Evolutionary conservation across 2,329 filamentous ascomycete species (phyloP), one percentile per base, ranked within the genome.

Genomic region (Penicillium palitans): DNA sequence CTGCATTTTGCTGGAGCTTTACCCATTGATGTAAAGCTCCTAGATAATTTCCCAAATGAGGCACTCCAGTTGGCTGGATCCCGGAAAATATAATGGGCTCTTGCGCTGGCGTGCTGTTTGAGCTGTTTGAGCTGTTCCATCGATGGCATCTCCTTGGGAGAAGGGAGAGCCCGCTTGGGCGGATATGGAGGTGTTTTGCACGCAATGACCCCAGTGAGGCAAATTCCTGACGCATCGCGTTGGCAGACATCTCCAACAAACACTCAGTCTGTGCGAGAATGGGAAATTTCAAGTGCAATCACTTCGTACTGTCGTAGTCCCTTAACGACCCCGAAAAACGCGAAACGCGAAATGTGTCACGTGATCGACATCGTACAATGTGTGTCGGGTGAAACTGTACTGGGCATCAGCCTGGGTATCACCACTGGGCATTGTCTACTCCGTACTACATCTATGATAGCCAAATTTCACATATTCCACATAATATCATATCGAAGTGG

Each of bases 1-100:
- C 64, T 0, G 86, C 80, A 39, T 83, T 79, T 60, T 91, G 79
- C 65, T 99, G 93, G 8, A 97, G 81, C 60, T 83, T 82, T 47
- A 90, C 89, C 95, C 95, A 99, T 81, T 91, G 87, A 51, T 86
- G 85, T 55, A 99, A 79, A 17, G 95, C 95, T 27, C 95, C 95
- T 12, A 96, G 83, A 75, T 97, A 99, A 78, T 99, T 99, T 55
- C 95, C 95, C 31, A 99, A 79, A 74, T 99, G 95, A 15, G 95
- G 95, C 25, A 96, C 83, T 37, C 93, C 95, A 0, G 95, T 99
- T 19, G 95, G 95, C 75, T 99, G 95, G 67, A 99, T 99, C 53
- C 93, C 95, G 4, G 95, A 98, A 80, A 99, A 97, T 69, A 98
- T 85, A 59, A 89, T 81, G 55, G 81, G 64, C 9, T 65, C 59